Percentiles rank a stretch among this genome's conserved stretches.
Conservation (phyloP, 768 basidiomycete species). For the Amanita phalloides region DNA sequence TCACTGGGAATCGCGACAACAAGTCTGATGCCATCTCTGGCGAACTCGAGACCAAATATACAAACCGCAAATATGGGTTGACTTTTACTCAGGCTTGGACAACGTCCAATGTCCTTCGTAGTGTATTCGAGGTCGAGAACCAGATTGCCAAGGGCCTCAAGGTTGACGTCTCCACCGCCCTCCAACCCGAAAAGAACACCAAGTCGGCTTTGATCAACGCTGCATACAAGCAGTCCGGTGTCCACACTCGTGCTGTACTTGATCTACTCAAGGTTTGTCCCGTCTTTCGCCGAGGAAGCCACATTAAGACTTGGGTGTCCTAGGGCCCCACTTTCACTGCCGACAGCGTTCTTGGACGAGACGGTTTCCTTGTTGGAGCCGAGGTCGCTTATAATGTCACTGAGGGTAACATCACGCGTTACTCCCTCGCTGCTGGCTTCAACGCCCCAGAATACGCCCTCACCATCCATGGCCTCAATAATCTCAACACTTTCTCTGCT, state of each 20-base stretch:
- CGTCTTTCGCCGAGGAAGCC: conserved; percentile 6
- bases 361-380: conserved; percentile 94
- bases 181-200: conserved; percentile 78
- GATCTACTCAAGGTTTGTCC: conserved; percentile 85
- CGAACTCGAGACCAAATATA: conserved; percentile 94
- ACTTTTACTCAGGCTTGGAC: conserved; percentile 95
- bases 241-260: conserved; percentile 84
- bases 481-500: conserved; percentile 87
- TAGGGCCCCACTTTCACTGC: conserved; percentile 97
- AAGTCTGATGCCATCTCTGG: conserved; percentile 66
- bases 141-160: conserved; percentile 97
- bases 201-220: conserved; percentile 80
- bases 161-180: conserved; percentile 75
- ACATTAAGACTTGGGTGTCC: neutral
- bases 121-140: conserved; percentile 91
- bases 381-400: conserved; percentile 97
- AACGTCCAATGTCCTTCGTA: conserved; percentile 85
- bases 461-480: conserved; percentile 90
- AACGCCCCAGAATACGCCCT: conserved; percentile 94
- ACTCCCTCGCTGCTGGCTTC: conserved; percentile 88
- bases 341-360: conserved; percentile 90
- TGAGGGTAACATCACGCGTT: conserved; percentile 84
- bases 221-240: conserved; percentile 90
- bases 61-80: conserved; percentile 85
- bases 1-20: conserved; percentile 71